phyloP scores from a whole-genome alignment of 2,329 filamentous ascomycete species.

The Immersiporthe knoxdaviesiana region DNA sequence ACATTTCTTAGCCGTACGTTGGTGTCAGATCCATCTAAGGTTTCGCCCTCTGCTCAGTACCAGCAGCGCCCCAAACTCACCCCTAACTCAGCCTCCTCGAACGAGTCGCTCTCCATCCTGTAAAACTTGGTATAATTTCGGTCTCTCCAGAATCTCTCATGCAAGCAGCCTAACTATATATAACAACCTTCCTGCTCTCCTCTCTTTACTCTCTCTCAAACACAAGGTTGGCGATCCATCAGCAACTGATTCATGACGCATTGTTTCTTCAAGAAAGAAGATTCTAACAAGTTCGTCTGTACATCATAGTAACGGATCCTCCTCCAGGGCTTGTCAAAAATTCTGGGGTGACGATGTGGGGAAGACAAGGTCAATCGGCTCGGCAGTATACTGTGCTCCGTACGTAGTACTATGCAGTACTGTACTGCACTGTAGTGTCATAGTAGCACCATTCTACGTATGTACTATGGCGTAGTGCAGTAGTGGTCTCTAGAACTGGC shows the following conservation, averaged over 20 bases:
- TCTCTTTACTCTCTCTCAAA: no score
- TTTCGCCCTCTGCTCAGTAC: neutral
- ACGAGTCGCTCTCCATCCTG: neutral
- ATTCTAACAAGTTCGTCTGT: no score
- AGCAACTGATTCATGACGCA: neutral
- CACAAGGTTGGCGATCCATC: neutral
- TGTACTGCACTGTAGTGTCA: no score
- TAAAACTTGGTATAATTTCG: neutral
- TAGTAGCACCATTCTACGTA: no score
- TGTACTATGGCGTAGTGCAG: neutral
- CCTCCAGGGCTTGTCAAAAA: neutral
- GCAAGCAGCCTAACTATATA: neutral
- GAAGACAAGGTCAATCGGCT: neutral
- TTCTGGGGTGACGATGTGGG: constrained; percentile 8
- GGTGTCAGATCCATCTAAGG: neutral
- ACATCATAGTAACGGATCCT: neutral
- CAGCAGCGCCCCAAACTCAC: neutral
- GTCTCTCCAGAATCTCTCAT: neutral
- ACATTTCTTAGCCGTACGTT: no score
- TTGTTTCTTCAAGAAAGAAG: neutral
- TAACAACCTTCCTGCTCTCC: neutral
- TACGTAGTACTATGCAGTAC: no score
- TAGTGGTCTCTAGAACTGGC: neutral
- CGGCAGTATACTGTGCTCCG: neutral
- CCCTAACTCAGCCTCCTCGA: neutral